Evolutionary conservation across 192 early-diverging fungal genomes (phyloP).

Genomic region (Entomortierella lignicola): DNA sequence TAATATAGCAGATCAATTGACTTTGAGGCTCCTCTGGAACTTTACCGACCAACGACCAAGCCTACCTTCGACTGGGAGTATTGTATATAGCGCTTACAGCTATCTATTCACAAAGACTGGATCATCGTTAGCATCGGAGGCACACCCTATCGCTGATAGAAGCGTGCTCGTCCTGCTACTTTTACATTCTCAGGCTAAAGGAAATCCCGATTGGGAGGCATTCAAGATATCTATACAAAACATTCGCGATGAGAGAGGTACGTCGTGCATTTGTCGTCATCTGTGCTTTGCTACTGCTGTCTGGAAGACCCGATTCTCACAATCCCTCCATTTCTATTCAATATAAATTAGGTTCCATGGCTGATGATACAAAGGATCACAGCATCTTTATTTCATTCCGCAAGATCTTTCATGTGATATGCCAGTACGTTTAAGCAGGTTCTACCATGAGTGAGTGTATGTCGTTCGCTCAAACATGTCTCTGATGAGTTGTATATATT

Average conservation of each 20-base stretch:
- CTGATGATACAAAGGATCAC: constrained; percentile 42
- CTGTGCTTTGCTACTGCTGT: background rate
- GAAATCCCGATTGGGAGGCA: constrained; percentile 42
- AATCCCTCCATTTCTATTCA: no score
- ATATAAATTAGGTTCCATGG: constrained; percentile 53
- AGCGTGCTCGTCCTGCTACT: constrained; percentile 71
- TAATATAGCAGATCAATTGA: constrained; percentile 67
- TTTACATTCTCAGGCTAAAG: constrained; percentile 59
- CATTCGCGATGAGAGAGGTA: constrained; percentile 63
- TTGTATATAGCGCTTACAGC: constrained; percentile 77
- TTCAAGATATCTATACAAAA: constrained; percentile 54
- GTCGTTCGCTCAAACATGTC: no score
- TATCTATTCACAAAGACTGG: constrained; percentile 69
- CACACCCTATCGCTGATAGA: constrained; percentile 70
- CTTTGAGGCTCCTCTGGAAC: constrained; percentile 58
- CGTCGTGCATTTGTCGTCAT: background rate
- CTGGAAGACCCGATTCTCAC: no score
- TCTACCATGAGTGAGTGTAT: background rate
- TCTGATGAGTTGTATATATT: no score
- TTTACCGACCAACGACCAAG: constrained; percentile 49
- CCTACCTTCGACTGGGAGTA: constrained; percentile 52
- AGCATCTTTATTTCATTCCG: constrained; percentile 61
- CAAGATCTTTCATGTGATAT: constrained; percentile 62
- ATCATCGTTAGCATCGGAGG: constrained; percentile 50
- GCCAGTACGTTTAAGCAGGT: constrained; percentile 52